Conservation (phyloP, 306 rosid genomes). For the Purshia tridentata region DNA sequence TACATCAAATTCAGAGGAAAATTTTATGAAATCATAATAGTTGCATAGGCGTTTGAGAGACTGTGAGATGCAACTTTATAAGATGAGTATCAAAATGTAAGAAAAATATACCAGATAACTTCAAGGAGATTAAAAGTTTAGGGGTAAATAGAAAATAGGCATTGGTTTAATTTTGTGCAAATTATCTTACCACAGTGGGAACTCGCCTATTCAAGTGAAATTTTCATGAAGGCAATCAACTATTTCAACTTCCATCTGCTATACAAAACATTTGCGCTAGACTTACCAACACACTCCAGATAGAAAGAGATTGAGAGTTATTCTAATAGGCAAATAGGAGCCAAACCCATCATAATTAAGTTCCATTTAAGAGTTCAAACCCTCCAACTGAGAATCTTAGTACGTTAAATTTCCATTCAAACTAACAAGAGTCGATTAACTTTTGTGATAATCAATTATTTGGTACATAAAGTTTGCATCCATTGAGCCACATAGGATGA, state of each 20-base stretch:
- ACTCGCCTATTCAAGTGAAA: not conserved
- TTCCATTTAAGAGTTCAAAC: constrained; percentile 7
- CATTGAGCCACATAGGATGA: not conserved
- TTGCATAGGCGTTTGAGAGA: not conserved
- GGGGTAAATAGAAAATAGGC: not conserved
- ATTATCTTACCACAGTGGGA: not conserved
- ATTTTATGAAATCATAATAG: not conserved
- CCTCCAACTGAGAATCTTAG: not conserved
- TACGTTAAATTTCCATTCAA: not conserved
- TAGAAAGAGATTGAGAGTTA: not conserved
- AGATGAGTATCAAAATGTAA: not conserved
- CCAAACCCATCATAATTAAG: constrained; percentile 6
- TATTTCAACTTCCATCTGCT: not conserved
- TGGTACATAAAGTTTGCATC: not conserved
- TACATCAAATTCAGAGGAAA: not conserved
- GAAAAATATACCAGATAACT: not conserved
- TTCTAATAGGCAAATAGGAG: not conserved
- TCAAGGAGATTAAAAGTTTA: not conserved
- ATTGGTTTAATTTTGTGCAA: not conserved
- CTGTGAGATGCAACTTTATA: not conserved
- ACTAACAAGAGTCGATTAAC: not conserved
- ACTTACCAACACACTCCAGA: not conserved
- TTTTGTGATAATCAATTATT: not conserved
- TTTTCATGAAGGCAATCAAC: not conserved
- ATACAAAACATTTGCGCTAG: not conserved